Percentiles rank a stretch among this genome's conserved stretches.
These are phyloP conservation scores for Penicillium corylophilum DNA, from an alignment of 2,329 filamentous ascomycete species.

Conservation along the genomic window DNA sequence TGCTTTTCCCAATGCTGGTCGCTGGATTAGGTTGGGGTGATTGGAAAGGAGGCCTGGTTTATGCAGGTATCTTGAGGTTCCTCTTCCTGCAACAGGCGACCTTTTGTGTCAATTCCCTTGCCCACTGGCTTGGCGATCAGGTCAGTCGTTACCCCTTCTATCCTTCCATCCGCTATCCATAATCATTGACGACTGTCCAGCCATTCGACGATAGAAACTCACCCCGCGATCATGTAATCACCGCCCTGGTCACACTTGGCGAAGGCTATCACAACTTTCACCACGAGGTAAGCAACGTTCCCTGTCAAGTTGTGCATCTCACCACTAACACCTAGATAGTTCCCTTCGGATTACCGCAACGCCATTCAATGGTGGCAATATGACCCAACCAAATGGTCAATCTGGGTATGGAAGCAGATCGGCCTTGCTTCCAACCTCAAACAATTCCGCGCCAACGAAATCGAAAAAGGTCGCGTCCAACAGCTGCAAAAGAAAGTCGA, in stretches of 20 bases:
- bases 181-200: constrained; percentile 37
- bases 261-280: constrained; percentile 96
- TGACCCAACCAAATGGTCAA: constrained; percentile 87
- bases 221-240: constrained; percentile 82
- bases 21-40: constrained; percentile 75
- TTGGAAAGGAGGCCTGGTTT: constrained; percentile 76
- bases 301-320: not conserved
- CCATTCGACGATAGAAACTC: constrained; percentile 92
- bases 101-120: constrained; percentile 88
- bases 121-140: constrained; percentile 83
- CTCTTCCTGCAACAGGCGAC: constrained; percentile 90
- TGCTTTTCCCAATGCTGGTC: constrained; percentile 70
- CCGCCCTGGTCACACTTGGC: constrained; percentile 78
- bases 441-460: constrained; percentile 87
- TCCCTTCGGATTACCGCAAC: constrained; percentile 89
- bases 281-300: constrained; percentile 58
- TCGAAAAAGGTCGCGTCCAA: constrained; percentile 86
- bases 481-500: constrained; percentile 91
- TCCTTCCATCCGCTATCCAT: not conserved
- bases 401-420: constrained; percentile 79
- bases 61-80: constrained; percentile 79
- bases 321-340: constrained; percentile 37
- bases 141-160: not conserved
- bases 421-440: constrained; percentile 84
- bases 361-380: constrained; percentile 90